Base-by-base conservation (phyloP, 768 basidiomycete genomes). In the Naematelia encephala region DNA sequence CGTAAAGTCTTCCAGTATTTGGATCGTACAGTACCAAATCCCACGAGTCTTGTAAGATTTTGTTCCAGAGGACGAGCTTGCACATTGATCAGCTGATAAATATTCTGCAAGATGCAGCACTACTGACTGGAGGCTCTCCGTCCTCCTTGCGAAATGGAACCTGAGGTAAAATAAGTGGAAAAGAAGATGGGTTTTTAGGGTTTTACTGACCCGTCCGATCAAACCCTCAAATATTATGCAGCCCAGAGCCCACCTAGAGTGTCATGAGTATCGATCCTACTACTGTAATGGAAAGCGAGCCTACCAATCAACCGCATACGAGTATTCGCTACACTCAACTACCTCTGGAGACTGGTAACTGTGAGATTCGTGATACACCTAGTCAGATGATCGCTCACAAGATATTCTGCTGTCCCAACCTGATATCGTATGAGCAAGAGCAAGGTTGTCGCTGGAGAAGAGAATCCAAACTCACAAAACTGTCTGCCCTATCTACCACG, bases 171-270 rank as follows among this genome's bases (percentile, higher is more conserved):
- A 28, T 49, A n/a, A 34, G 34, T 5, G 44, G n/a, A 45, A 19
- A 21, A 47, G 25, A 10, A 19, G 8, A 5, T 2, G 1, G 22
- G 22, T n/a, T 47, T 34, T 49, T 50, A 25, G 56, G 45, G 22
- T 69, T 48, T 59, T 45, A 85, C 88, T 81, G 77, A 93, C 92
- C 64, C 93, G 88, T 25, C 94, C 94, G 39, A 90, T 89, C 78
- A 98, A 80, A 88, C 96, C 94, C 80, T 98, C 94, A 75, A 90
- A 91, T 60, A 98, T 79, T 89, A 98, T 94, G 62, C 94, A 97
- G 30, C 94, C 94, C 69, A 94, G 88, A 64, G 88, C 90, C 93
- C 92, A 39, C 34, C 34, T 39, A 39, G 34, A 39, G n/a, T 39
- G 34, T 16, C 34, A 39, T 39, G 8, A 39, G 34, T 16, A 39